Evolutionary conservation across 2,329 filamentous ascomycete species (phyloP).

Genomic region (Cladosporium velox): DNA sequence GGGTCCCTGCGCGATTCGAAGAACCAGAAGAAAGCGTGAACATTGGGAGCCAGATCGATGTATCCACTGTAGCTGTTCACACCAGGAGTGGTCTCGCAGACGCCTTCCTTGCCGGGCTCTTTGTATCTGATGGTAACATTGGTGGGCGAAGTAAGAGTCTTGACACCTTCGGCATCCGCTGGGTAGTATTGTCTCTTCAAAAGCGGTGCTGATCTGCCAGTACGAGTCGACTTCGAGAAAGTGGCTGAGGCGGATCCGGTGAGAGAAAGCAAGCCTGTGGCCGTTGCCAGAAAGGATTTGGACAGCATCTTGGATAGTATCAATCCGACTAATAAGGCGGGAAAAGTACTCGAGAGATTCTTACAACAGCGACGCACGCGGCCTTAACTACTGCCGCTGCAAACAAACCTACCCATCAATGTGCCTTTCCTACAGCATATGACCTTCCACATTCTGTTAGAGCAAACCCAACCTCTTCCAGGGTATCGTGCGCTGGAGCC

Average conservation of each 20-base stretch:
- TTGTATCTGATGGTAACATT: constrained; percentile 54
- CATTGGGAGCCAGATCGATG: constrained; percentile 35
- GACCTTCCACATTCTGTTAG: constrained; percentile 18
- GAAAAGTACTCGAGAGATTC: background rate
- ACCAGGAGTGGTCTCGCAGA: constrained; percentile 56
- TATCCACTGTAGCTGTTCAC: constrained; percentile 53
- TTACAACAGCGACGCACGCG: background rate
- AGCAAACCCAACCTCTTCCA: background rate
- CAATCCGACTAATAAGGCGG: background rate
- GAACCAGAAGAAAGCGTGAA: constrained; percentile 62
- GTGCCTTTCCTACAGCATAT: background rate
- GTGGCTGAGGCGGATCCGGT: background rate
- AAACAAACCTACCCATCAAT: background rate
- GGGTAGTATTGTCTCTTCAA: constrained; percentile 36
- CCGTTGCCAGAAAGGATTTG: constrained; percentile 5
- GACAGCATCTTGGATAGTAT: constrained; percentile 8
- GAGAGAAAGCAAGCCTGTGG: constrained; percentile 10
- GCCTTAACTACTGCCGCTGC: constrained; percentile 2
- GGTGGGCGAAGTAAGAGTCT: constrained; percentile 45
- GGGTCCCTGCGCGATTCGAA: constrained; percentile 62
- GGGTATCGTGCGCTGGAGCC: background rate
- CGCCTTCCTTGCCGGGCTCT: constrained; percentile 50
- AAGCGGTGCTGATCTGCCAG: constrained; percentile 1
- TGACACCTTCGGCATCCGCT: constrained; percentile 46
- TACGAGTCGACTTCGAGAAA: constrained; percentile 13